A percentile compares a stretch with the other conserved stretches of the same genome.
Evolutionary conservation across 306 rosid species (phyloP).

Genomic region (Styphnolobium japonicum): DNA sequence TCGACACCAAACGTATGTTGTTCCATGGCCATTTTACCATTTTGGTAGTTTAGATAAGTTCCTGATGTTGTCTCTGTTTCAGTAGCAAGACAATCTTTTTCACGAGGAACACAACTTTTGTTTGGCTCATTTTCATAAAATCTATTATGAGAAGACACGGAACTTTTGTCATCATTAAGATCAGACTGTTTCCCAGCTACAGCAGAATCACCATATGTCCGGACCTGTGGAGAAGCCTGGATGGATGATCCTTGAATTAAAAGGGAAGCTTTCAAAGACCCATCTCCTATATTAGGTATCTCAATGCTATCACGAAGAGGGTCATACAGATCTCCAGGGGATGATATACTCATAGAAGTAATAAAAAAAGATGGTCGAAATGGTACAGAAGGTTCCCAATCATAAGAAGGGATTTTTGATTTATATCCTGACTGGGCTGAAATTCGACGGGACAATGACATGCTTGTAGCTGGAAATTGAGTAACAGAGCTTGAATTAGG

Average conservation of each 20-base stretch:
- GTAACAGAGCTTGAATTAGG: slow-evolving; percentile 22
- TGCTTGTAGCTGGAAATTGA: slow-evolving; percentile 20
- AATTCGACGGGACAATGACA: slow-evolving; percentile 32
- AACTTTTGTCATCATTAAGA: slow-evolving; percentile 61
- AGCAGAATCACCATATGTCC: slow-evolving; percentile 40
- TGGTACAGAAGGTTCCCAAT: slow-evolving; percentile 96
- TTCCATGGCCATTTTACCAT: slow-evolving; percentile 38
- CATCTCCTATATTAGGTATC: slow-evolving; percentile 65
- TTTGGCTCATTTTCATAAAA: slow-evolving; percentile 45
- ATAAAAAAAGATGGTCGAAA: slow-evolving; percentile 80
- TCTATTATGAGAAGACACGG: slow-evolving; percentile 77
- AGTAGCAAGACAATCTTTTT: slow-evolving; percentile 41
- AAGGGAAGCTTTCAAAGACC: slow-evolving; percentile 57
- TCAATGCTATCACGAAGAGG: slow-evolving; percentile 75
- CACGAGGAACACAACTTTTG: slow-evolving; percentile 38
- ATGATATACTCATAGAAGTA: slow-evolving; percentile 48
- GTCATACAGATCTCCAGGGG: slow-evolving; percentile 61
- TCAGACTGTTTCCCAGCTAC: slow-evolving; percentile 50
- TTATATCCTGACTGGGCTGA: slow-evolving; percentile 43
- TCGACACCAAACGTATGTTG: slow-evolving; percentile 34
- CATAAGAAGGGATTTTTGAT: slow-evolving; percentile 44
- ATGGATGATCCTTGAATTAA: slow-evolving; percentile 44
- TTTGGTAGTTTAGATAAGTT: slow-evolving; percentile 45
- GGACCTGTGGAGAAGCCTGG: slow-evolving; percentile 37
- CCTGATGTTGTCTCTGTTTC: slow-evolving; percentile 65